phyloP scores from a whole-genome alignment of 805 yeast genomes.

The Yarrowia deformans region DNA sequence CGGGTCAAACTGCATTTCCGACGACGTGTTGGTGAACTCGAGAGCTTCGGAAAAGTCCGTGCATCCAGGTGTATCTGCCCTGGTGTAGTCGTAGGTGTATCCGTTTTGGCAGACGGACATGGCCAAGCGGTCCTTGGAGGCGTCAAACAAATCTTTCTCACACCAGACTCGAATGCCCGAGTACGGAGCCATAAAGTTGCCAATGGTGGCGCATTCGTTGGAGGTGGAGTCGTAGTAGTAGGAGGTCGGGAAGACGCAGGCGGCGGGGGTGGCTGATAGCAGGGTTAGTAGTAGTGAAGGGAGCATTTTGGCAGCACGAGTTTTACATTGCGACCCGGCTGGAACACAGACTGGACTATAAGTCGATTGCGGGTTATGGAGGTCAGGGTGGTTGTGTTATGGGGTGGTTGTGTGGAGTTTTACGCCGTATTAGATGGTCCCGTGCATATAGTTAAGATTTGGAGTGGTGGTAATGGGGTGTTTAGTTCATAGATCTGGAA shows the following conservation, averaged over 20 bases:
- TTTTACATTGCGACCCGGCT: too few species aligned
- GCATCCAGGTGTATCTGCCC: background rate
- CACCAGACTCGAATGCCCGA: slow-evolving; percentile 34
- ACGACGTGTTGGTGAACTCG: background rate
- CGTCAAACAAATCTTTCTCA: slow-evolving; percentile 15
- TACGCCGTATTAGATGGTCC: background rate
- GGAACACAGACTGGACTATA: background rate
- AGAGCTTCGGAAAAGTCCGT: background rate
- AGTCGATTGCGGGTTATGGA: background rate
- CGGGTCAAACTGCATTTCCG: background rate
- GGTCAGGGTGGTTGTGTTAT: too few species aligned
- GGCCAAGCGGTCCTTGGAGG: slow-evolving; percentile 8
- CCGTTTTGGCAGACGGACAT: slow-evolving; percentile 34
- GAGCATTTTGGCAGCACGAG: background rate
- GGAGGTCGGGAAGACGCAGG: background rate
- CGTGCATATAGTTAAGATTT: too few species aligned
- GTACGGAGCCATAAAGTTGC: slow-evolving; percentile 37
- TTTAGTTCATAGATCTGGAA: too few species aligned
- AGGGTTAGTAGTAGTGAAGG: background rate
- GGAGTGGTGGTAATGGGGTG: too few species aligned
- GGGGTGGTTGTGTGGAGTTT: too few species aligned
- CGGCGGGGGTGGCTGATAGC: background rate
- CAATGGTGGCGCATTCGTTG: slow-evolving; percentile 1
- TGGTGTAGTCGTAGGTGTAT: slow-evolving; percentile 3
- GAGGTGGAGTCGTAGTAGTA: slow-evolving; percentile 16